A percentile compares a stretch with the other conserved stretches of the same genome.
Evolutionary conservation across 768 basidiomycete genomes (phyloP).

Genomic region (Pholiota conissans): DNA sequence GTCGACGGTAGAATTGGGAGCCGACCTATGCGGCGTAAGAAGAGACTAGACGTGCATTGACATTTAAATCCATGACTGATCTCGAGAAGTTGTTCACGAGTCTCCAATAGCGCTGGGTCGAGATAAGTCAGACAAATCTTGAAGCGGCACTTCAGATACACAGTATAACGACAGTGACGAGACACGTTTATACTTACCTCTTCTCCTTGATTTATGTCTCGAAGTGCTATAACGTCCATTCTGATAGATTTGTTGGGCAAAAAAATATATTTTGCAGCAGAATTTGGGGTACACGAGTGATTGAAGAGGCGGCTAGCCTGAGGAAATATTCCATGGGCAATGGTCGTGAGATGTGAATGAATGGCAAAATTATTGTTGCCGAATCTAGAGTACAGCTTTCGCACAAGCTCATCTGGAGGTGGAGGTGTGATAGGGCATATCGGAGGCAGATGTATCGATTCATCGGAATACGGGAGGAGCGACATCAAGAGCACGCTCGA

Average conservation of each 20-base stretch:
- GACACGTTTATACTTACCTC: slow-evolving; percentile 55
- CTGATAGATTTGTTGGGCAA: slow-evolving; percentile 31
- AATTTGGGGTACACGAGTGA: slow-evolving; percentile 79
- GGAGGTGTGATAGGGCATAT: slow-evolving; percentile 31
- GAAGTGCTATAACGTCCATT: slow-evolving; percentile 70
- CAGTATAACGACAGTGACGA: slow-evolving; percentile 1
- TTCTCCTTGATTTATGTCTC: slow-evolving; percentile 54
- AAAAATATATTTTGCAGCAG: slow-evolving; percentile 60
- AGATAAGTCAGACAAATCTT: slow-evolving; percentile 78
- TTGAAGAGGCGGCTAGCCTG: slow-evolving; percentile 80
- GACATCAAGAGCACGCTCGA: slow-evolving; percentile 15
- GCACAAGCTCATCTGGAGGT: slow-evolving; percentile 26
- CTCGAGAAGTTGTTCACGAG: slow-evolving; percentile 57
- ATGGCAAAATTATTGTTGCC: slow-evolving; percentile 83
- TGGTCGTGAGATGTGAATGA: slow-evolving; percentile 67
- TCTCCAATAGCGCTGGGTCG: slow-evolving; percentile 70
- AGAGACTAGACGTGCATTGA: slow-evolving; percentile 55
- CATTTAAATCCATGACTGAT: slow-evolving; percentile 72
- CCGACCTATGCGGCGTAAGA: slow-evolving; percentile 35
- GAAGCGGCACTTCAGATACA: neutral
- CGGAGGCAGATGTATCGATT: slow-evolving; percentile 17
- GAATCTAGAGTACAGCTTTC: slow-evolving; percentile 56
- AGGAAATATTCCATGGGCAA: slow-evolving; percentile 78
- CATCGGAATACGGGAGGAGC: slow-evolving; percentile 36
- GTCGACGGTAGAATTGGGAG: slow-evolving; percentile 40